Evolutionary conservation across 2,329 filamentous ascomycete genomes (phyloP), one percentile per base, ranked within the genome.

Genomic region (Penicillium sp.): DNA sequence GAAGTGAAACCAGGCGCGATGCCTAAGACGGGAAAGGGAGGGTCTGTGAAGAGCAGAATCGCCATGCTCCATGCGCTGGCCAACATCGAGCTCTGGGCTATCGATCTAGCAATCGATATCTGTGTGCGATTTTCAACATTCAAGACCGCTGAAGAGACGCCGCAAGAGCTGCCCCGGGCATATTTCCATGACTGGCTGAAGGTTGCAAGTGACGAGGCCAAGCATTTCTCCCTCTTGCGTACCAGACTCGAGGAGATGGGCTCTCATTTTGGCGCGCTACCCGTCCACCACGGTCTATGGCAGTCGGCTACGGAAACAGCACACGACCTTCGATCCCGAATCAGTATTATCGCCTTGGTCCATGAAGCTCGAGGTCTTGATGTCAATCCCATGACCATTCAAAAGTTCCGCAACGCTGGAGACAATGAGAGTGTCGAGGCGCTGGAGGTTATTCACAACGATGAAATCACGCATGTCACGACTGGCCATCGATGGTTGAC

Each of bases 151-250:
- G 65, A 70, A 30, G 45, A 58, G 10, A 60, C 67, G 10, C 62
- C 60, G 3, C 58, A 71, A 22, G 68, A 71, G 33, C 62, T 82
- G 3, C 80, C 80, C 0, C 75, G 80, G 3, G 75, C 80, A 0
- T 82, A 79, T 62, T 82, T 80, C 64, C 77, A 81, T 60, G 80
- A 82, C 67, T 82, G 80, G 79, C 67, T 82, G 11, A 82, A 81
- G 61, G 80, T 82, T 0, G 80, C 80, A 19, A 80, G 75, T 43
- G 80, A 82, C 46, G 80, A 82, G 61, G 80, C 80, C 4, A 82
- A 82, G 49, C 80, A 82, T 60, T 82, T 82, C 59, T 81, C 80
- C 7, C 69, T 82, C 1, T 75, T 82, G 0, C 79, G 80, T 8
- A 74, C 78, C 0, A 69, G 80, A 22, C 70, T 82, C 4, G 80